Evolutionary conservation across 1,284 basidiomycete genomes (phyloP), one percentile per base, ranked within the genome.

Genomic region (Boletus smithii): DNA sequence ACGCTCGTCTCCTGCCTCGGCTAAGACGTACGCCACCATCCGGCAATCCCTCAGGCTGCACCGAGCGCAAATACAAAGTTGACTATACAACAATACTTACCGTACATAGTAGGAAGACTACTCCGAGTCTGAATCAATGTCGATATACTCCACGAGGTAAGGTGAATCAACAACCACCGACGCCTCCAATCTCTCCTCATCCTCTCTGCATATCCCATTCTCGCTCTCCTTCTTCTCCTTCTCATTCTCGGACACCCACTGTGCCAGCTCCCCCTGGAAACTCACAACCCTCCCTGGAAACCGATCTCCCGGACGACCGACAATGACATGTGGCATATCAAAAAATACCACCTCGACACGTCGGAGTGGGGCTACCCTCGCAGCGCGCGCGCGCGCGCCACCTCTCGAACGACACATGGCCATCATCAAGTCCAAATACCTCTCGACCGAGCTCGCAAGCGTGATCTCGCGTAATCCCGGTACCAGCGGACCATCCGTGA

Each of bases 341-440:
- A 45, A 56, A 36, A 56, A 50, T 3, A 50, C 27, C n/a, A 47
- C 43, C 14, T 50, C 38, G 18, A 33, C 44, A 13, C 44, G 41
- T 36, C 39, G 46, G 14, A 59, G 44, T 3, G 48, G 4, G 18
- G 32, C 27, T 4, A 51, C 41, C 6, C 33, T 36, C 3, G 48
- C 41, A 14, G 36, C 17, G 9, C 36, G 41, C 1, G 49, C 49
- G n/a, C 7, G 4, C 3, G 34, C 5, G 1, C 50, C 57, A 18
- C 24, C 18, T 5, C 59, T 53, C 11, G 49, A 59, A 24, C 34
- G 48, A 27, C 51, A 42, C 57, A 59, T 51, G 1, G 16, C 31
- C 23, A 48, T 14, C 23, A 54, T 43, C 29, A 35, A 17, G 6
- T 49, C 35, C 32, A 61, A n/a, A 42, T 39, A 37, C 0, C 7